A percentile compares a stretch with the other conserved stretches of the same genome.
These are phyloP conservation scores for Sporothrix globosa DNA, from an alignment of 2,329 filamentous ascomycete species.

Conservation along the genomic window DNA sequence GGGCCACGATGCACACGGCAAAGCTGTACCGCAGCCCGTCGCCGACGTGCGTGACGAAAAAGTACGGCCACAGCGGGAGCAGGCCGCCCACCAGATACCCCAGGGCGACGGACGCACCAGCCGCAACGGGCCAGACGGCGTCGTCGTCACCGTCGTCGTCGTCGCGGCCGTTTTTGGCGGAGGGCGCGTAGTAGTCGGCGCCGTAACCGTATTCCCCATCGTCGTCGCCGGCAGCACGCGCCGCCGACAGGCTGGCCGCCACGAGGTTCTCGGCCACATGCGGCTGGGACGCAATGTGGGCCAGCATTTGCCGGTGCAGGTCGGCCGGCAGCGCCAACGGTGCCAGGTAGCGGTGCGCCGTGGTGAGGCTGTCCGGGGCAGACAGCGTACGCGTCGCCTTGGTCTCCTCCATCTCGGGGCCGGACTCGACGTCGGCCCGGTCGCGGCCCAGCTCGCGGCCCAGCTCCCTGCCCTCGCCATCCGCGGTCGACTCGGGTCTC, in stretches of 20 bases:
- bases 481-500: slow-evolving; percentile 28
- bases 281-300: slow-evolving; percentile 33
- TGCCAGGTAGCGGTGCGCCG: slow-evolving; percentile 35
- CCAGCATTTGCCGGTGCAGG: slow-evolving; percentile 35
- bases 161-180: slow-evolving; percentile 11
- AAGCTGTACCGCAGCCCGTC: slow-evolving; percentile 44
- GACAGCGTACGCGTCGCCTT: no score
- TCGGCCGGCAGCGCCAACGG: slow-evolving; percentile 37
- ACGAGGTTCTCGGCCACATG: slow-evolving; percentile 21
- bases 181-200: slow-evolving; percentile 27
- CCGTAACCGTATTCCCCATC: slow-evolving; percentile 21
- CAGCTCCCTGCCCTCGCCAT: not conserved
- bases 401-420: slow-evolving; percentile 41
- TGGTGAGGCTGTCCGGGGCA: not conserved
- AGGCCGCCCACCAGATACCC: slow-evolving; percentile 43
- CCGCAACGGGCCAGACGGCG: slow-evolving; percentile 36
- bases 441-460: not conserved
- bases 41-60: slow-evolving; percentile 39
- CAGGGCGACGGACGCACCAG: slow-evolving; percentile 40
- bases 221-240: not conserved
- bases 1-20: slow-evolving; percentile 40
- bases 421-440: slow-evolving; percentile 33
- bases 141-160: slow-evolving; percentile 24
- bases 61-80: slow-evolving; percentile 43
- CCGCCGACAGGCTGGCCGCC: not conserved